Conservation (phyloP, 192 early-diverging fungal species). For the Coemansia sp. region DNA sequence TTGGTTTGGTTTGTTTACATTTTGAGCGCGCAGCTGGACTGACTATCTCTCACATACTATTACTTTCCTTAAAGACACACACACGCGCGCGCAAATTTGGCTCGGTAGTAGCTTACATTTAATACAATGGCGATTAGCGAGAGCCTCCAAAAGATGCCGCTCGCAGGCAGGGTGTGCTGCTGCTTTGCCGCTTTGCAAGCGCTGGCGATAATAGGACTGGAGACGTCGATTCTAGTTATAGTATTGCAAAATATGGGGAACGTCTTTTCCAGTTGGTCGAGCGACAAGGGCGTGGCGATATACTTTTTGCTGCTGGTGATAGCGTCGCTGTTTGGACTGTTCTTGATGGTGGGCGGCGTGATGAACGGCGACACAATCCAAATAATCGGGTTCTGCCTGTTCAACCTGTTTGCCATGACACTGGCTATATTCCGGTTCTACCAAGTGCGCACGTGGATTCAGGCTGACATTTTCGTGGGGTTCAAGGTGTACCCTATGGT, state of each 20-base stretch:
- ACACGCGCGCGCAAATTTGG: background rate
- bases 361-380: slow-evolving; percentile 56
- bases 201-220: slow-evolving; percentile 37
- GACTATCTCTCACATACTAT: background rate
- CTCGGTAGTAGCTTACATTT: background rate
- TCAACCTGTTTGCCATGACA: slow-evolving; percentile 55
- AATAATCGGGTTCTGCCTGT: slow-evolving; percentile 51
- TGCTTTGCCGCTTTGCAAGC: slow-evolving; percentile 45
- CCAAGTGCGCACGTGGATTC: slow-evolving; percentile 45
- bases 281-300: slow-evolving; percentile 57
- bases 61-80: background rate
- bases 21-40: slow-evolving; percentile 8
- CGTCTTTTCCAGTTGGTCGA: slow-evolving; percentile 51
- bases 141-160: slow-evolving; percentile 54
- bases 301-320: slow-evolving; percentile 56
- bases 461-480: slow-evolving; percentile 12
- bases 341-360: slow-evolving; percentile 45
- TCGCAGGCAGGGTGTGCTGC: slow-evolving; percentile 39
- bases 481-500: slow-evolving; percentile 29
- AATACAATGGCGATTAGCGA: slow-evolving; percentile 54
- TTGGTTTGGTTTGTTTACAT: slow-evolving; percentile 5
- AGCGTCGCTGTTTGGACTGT: slow-evolving; percentile 44
- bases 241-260: slow-evolving; percentile 48
- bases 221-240: slow-evolving; percentile 43
- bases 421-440: slow-evolving; percentile 53